These are phyloP conservation scores for Stagonosporopsis chrysanthemi DNA, from an alignment of 2,329 filamentous ascomycete species.

Conservation along the genomic window DNA sequence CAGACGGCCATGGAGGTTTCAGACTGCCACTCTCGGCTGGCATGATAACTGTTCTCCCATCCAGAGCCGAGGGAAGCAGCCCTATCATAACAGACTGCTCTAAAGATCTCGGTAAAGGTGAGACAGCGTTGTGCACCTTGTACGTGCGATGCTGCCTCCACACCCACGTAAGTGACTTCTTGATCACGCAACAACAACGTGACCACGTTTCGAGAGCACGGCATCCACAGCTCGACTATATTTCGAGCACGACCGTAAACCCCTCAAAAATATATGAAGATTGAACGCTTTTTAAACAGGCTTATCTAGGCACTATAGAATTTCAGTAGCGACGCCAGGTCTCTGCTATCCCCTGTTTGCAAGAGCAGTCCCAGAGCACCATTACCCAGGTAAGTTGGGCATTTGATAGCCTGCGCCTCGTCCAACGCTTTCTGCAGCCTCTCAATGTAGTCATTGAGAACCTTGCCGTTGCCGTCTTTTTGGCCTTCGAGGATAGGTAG, in stretches of 20 bases:
- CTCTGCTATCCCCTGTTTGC: constrained; percentile 35
- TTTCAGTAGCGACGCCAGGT: constrained; percentile 32
- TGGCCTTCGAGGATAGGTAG: constrained; percentile 44
- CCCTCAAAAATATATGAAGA: neutral
- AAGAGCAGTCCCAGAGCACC: constrained; percentile 44
- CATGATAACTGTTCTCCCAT: neutral
- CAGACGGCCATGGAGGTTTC: neutral
- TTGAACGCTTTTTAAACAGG: neutral
- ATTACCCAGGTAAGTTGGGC: constrained; percentile 44
- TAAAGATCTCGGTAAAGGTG: neutral
- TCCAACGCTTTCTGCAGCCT: constrained; percentile 40
- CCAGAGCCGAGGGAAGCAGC: neutral
- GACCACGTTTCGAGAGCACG: neutral
- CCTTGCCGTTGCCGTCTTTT: constrained; percentile 25
- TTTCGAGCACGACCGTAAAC: too few relatives aligned
- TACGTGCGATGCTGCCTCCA: neutral
- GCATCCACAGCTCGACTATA: too few relatives aligned
- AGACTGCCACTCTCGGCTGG: neutral
- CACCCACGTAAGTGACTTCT: neutral
- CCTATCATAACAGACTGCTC: neutral
- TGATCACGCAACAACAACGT: neutral
- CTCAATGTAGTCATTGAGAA: constrained; percentile 31
- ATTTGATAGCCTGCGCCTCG: constrained; percentile 46
- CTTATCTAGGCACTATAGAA: constrained; percentile 27
- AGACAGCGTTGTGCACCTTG: neutral